Percentiles rank a stretch among this genome's conserved stretches.
Evolutionary conservation across 192 early-diverging fungal genomes (phyloP).

Genomic region (Funneliformis mosseae): DNA sequence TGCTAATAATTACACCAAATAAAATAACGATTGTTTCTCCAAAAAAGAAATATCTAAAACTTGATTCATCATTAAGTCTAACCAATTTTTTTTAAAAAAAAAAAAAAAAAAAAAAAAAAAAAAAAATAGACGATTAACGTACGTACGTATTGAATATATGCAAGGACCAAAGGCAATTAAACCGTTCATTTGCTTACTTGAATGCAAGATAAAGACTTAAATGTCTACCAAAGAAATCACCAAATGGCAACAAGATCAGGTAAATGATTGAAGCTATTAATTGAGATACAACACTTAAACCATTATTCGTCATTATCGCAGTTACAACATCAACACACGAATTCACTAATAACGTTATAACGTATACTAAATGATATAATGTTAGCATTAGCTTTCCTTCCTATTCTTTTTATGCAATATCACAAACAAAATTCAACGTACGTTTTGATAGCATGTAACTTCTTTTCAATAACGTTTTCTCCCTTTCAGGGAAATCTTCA

Average conservation of each 20-base stretch:
- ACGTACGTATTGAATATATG: not conserved
- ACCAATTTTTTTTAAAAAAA: not conserved
- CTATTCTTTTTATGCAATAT: too few relatives aligned
- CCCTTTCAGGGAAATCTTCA: not conserved
- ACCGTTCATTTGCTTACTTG: not conserved
- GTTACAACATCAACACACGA: not conserved
- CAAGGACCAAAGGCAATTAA: not conserved
- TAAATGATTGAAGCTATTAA: not conserved
- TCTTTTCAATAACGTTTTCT: not conserved
- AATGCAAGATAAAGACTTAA: constrained; percentile 15
- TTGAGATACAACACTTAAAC: not conserved
- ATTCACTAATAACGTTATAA: not conserved
- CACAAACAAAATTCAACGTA: not conserved
- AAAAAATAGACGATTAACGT: not conserved
- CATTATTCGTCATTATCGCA: not conserved
- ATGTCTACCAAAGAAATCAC: constrained; percentile 18
- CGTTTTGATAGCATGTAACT: constrained; percentile 2
- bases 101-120: too few relatives aligned
- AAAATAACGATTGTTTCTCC: not conserved
- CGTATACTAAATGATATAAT: not conserved
- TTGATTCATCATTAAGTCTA: not conserved
- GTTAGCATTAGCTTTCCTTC: too few relatives aligned
- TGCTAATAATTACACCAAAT: not conserved
- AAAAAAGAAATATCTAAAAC: constrained; percentile 17
- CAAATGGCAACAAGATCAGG: not conserved